These are phyloP conservation scores for Phytophthora meadii DNA, from an alignment of 352 stramenopile genomes.

Conservation along the genomic window DNA sequence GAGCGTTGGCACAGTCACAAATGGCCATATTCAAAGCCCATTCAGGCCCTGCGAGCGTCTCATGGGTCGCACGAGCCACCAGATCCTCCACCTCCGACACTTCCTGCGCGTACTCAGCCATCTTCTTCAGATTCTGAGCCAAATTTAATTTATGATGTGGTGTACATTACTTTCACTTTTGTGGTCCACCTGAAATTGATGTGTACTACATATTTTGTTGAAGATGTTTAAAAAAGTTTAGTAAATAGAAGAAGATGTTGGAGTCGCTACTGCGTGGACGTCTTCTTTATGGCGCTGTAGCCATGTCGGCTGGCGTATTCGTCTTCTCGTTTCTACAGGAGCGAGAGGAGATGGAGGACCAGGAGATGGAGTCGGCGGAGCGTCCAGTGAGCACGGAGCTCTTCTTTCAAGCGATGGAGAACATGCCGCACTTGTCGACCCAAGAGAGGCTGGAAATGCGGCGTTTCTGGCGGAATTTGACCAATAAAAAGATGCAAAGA, in stretches of 20 bases:
- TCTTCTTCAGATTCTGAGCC: constrained; percentile 27
- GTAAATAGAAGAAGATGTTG: constrained; percentile 28
- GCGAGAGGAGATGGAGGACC: constrained; percentile 72
- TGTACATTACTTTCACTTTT: neutral
- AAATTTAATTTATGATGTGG: constrained; percentile 8
- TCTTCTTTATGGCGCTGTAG: constrained; percentile 76
- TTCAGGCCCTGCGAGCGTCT: constrained; percentile 55
- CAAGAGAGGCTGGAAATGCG: constrained; percentile 76
- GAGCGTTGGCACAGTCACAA: constrained; percentile 71
- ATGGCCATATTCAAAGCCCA: constrained; percentile 81
- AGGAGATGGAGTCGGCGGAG: constrained; percentile 61
- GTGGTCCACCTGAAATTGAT: too few species aligned
- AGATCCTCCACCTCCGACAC: constrained; percentile 51
- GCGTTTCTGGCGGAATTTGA: constrained; percentile 81
- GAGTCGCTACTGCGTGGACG: constrained; percentile 49
- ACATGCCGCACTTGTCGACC: constrained; percentile 53
- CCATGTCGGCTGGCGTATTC: constrained; percentile 79
- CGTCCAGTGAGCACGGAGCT: constrained; percentile 59
- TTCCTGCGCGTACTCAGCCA: constrained; percentile 55
- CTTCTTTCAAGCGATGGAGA: constrained; percentile 75
- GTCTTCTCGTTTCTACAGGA: constrained; percentile 86
- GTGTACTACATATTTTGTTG: neutral
- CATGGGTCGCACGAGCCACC: constrained; percentile 64
- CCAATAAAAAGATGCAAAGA: constrained; percentile 50
- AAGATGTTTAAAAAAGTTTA: too few species aligned